Conservation (phyloP, 2,329 filamentous ascomycete species). For the Epicoccum nigrum region DNA sequence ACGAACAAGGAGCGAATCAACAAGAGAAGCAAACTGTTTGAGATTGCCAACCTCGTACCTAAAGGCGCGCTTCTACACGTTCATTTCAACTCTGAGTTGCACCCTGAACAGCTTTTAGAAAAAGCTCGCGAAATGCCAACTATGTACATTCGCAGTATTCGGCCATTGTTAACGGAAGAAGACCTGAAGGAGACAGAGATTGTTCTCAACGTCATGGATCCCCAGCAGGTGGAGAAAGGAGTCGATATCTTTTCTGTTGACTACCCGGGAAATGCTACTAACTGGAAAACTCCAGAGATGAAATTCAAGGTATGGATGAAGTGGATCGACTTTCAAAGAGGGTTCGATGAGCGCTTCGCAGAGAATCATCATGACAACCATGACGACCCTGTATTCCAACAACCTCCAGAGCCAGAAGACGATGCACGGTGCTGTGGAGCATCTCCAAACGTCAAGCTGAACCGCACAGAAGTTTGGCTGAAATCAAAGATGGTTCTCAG, state of each 20-base stretch:
- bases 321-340: conserved; percentile 52
- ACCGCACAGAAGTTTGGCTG: conserved; percentile 60
- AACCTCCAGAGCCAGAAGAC: background rate
- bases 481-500: conserved; percentile 66
- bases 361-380: conserved; percentile 5
- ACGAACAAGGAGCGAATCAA: conserved; percentile 53
- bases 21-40: conserved; percentile 62
- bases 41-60: conserved; percentile 65
- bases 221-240: conserved; percentile 28
- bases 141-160: conserved; percentile 73
- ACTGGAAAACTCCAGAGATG: conserved; percentile 27
- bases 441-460: conserved; percentile 12
- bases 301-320: conserved; percentile 49
- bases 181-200: conserved; percentile 64
- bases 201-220: conserved; percentile 62
- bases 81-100: conserved; percentile 78
- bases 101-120: conserved; percentile 66
- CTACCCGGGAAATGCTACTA: conserved; percentile 51
- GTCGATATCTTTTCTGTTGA: conserved; percentile 56
- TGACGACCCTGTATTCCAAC: conserved; percentile 17
- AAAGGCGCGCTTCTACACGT: conserved; percentile 77
- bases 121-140: conserved; percentile 56
- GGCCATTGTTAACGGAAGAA: conserved; percentile 51
- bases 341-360: conserved; percentile 39
- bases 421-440: conserved; percentile 1